Evolutionary conservation across 1,284 basidiomycete species (phyloP), one percentile per base, ranked within the genome.

Genomic region (Pisolithus thermaeus): DNA sequence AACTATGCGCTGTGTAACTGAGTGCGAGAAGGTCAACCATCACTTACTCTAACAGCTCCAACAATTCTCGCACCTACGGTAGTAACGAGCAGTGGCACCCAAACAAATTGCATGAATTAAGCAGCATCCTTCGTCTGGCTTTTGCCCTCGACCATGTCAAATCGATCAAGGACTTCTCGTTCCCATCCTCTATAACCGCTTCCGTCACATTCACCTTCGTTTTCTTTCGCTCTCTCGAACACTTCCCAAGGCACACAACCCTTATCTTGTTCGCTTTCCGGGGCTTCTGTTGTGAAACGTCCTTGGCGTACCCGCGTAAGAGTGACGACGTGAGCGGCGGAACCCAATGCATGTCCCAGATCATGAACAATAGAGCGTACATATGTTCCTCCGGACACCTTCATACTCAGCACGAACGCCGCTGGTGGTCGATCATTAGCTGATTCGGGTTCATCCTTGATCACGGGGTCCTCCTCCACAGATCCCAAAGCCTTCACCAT

Each of bases 361-460:
- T 97, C 94, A 66, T 97, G 92, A 43, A 93, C 87, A 58, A 97
- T 86, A 2, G 87, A 91, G 47, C 94, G 85, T 44, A 97, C 93
- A 62, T 97, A 97, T n/a, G 94, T 97, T 23, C 94, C 94, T n/a
- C 89, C 89, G 16, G 91, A 92, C 7, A 97, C 95, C 52, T 79
- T 88, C 92, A 97, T 95, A 51, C 80, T 80, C 55, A 97, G 73
- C 9, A 87, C 86, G 66, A 97, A 96, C n/a, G 85, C 86, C 0
- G 85, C 79, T 1, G 93, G 90, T 14, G 63, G 65, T 49, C 77
- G 69, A 30, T 74, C 73, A 18, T 72, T 70, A 25, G 68, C 56
- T 12, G 70, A 63, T 22, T 70, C 65, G 22, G 42, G 44, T 28
- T 57, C 64, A 46, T 74, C 72, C 51, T 64, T 58, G 25, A 69